phyloP scores from a whole-genome alignment of 768 basidiomycete genomes.

The Tricholoma furcatifolium region DNA sequence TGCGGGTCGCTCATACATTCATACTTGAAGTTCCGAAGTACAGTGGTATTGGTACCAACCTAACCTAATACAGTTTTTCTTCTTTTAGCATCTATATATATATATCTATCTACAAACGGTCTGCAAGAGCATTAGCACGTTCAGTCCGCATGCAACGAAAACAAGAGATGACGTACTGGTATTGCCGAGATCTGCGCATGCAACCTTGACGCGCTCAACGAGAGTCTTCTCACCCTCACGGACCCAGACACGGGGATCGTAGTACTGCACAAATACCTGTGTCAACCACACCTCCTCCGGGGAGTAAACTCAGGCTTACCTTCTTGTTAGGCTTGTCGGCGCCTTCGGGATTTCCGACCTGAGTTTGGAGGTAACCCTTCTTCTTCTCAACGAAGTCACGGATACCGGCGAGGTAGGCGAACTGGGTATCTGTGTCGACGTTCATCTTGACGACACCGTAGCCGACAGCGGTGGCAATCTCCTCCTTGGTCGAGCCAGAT shows the following conservation, averaged over 20 bases:
- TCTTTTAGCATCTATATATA: too few species aligned
- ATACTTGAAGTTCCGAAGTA: too few species aligned
- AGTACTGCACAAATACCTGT: constrained; percentile 48
- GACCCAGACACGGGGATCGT: constrained; percentile 98
- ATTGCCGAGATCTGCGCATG: constrained; percentile 87
- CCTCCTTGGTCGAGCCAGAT: constrained; percentile 94
- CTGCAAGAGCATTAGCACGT: not conserved
- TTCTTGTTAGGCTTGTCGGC: constrained; percentile 99
- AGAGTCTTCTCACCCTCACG: constrained; percentile 98
- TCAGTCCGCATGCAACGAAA: not conserved
- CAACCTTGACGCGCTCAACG: constrained; percentile 81
- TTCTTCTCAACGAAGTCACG: constrained; percentile 85
- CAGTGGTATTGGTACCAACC: too few species aligned
- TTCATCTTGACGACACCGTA: constrained; percentile 99
- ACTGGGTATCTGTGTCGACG: constrained; percentile 94
- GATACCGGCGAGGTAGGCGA: constrained; percentile 87
- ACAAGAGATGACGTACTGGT: constrained; percentile 24
- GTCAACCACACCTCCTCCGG: not conserved
- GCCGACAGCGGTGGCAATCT: constrained; percentile 87
- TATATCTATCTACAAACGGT: not conserved
- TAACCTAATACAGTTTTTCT: too few species aligned
- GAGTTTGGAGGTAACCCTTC: constrained; percentile 83
- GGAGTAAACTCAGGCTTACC: constrained; percentile 34
- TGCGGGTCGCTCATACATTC: too few species aligned
- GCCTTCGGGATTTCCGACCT: constrained; percentile 98